phyloP scores from a whole-genome alignment of 768 basidiomycete species.

The Macrolepiota dolichaula region DNA sequence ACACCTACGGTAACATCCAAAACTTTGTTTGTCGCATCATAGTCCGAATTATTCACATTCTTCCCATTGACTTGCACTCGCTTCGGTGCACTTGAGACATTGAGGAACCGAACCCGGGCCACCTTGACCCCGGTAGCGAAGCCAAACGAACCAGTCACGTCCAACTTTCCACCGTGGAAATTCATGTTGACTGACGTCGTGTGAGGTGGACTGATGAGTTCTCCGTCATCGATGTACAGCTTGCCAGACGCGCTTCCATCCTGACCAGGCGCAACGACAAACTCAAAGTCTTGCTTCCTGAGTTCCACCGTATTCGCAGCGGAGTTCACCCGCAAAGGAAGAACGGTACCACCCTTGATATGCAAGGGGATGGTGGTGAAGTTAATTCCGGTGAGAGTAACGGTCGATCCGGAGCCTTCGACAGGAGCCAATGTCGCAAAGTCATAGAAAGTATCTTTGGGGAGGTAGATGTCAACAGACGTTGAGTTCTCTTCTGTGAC shows the following conservation, averaged over 20 bases:
- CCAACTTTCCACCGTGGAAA: conserved; percentile 26
- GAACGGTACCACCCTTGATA: conserved; percentile 55
- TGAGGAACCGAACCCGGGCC: conserved; percentile 34
- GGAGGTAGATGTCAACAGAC: conserved; percentile 58
- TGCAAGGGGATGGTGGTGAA: conserved; percentile 60
- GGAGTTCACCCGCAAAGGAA: conserved; percentile 51
- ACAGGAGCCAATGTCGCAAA: conserved; percentile 48
- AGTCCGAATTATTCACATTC: conserved; percentile 20
- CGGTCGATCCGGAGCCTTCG: conserved; percentile 38
- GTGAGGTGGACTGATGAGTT: conserved; percentile 34
- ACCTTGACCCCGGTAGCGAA: conserved; percentile 34
- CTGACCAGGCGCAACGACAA: conserved; percentile 55
- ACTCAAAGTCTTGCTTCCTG: conserved; percentile 52
- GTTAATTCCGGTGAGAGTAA: conserved; percentile 44
- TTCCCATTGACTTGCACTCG: conserved; percentile 27
- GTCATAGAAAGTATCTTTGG: conserved; percentile 64
- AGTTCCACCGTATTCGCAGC: conserved; percentile 61
- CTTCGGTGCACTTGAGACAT: conserved; percentile 25
- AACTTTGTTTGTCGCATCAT: conserved; percentile 36
- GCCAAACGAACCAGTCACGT: conserved; percentile 34
- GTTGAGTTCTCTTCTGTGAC: conserved; percentile 60
- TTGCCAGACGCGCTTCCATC: conserved; percentile 47
- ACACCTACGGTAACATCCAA: conserved; percentile 39
- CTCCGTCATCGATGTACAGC: conserved; percentile 66
- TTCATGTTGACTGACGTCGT: conserved; percentile 32